Evolutionary conservation across 768 basidiomycete genomes (phyloP).

Genomic region (Panaeolus papilionaceus): DNA sequence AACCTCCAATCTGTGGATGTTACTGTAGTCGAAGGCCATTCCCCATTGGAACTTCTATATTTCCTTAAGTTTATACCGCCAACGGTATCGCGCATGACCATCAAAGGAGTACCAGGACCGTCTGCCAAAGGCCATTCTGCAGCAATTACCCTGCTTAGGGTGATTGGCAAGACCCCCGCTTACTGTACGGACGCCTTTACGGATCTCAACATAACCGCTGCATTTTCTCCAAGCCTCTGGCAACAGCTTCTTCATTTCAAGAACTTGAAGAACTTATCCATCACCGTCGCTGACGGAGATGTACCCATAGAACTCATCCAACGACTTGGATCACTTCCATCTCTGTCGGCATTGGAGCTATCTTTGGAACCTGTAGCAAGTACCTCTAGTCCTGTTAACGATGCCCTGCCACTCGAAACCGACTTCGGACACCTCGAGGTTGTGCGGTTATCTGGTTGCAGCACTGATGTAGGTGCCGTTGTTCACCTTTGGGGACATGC

Average conservation of each 20-base stretch:
- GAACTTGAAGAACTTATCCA: not conserved
- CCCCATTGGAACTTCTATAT: not conserved
- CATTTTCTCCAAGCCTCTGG: not conserved
- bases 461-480: not conserved
- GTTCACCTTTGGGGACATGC: not conserved
- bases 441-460: not conserved
- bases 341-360: not conserved
- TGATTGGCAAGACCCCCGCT: not conserved
- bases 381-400: not conserved
- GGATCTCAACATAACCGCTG: not conserved
- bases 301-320: not conserved
- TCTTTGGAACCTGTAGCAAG: not conserved
- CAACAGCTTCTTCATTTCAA: not conserved
- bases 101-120: not conserved
- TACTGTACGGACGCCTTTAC: slow-evolving; percentile 4
- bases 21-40: not conserved
- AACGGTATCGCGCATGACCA: not conserved
- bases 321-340: not conserved
- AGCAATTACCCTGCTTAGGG: not conserved
- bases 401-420: too few species aligned
- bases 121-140: not conserved
- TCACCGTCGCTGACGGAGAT: not conserved
- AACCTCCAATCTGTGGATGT: not conserved
- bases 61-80: not conserved
- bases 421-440: not conserved